Evolutionary conservation across 768 basidiomycete species (phyloP), one percentile per base, ranked within the genome.

Genomic region (Agrocybe pediades): DNA sequence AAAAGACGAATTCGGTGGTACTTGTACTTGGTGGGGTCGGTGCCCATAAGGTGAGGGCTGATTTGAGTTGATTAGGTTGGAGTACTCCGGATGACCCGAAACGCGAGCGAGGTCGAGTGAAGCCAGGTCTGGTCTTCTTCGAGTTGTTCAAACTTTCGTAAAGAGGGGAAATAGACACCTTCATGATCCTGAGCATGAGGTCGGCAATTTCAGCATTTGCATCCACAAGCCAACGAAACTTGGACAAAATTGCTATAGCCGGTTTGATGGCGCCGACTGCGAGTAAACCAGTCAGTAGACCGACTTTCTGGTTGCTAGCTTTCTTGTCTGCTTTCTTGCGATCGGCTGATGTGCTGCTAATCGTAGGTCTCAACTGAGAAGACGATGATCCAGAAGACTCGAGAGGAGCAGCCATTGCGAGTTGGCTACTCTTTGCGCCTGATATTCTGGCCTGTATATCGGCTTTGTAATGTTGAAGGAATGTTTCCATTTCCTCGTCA

Each of bases 331-430:
- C 68, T n/a, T 75, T 77, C 63, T 75, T 82, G 48, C 65, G 54
- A 43, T 78, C 76, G 33, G n/a, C 33, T 7, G 72, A 65, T 6
- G 75, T 65, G 2, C 76, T 54, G 30, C 79, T 69, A 1, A 63
- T 68, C 33, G 80, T 70, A 19, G 77, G 68, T 40, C 75, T 71
- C 17, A 71, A 58, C 29, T 70, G 65, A n/a, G 76, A 64, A 9
- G 69, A 66, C 6, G 79, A 62, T 39, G 73, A 65, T 7, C 71
- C 62, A 15, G 33, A 36, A 3, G 81, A 81, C 64, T 88, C 86
- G 23, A 96, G 73, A 2, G 93, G 88, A 1, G 88, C 92, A 27
- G 94, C 93, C 82, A 90, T 84, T 1, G 93, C 89, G 24, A 96
- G 76, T 48, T 88, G 85, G 58, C 85, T 95, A 55, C 80, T 70